phyloP scores from a whole-genome alignment of 139 green algal species.

The Diplosphaera chodatii region DNA sequence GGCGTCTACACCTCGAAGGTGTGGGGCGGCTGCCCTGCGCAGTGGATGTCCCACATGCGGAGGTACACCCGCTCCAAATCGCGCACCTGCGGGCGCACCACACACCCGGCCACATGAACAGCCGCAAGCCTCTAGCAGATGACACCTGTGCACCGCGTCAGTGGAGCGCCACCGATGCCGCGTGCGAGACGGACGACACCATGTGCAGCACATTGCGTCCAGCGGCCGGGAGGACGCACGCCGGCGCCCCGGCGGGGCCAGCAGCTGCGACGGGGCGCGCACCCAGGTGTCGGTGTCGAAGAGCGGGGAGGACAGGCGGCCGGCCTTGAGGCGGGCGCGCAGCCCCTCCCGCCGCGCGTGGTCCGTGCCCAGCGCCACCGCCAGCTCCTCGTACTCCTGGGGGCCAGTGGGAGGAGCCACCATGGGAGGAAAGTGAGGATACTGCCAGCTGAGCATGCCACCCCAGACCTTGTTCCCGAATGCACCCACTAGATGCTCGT shows the following conservation, averaged over 20 bases:
- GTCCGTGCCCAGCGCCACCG: constrained; percentile 63
- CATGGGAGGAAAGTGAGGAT: too few species aligned
- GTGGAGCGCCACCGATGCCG: too few species aligned
- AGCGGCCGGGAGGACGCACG: too few species aligned
- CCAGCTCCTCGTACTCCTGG: constrained; percentile 66
- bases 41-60: constrained; percentile 81
- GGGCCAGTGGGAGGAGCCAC: background rate
- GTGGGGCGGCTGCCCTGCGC: constrained; percentile 39
- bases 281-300: constrained; percentile 83
- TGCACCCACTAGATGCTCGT: too few species aligned
- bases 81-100: background rate
- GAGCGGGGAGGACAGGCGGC: constrained; percentile 60
- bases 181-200: too few species aligned
- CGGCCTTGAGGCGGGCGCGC: constrained; percentile 39
- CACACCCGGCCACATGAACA: too few species aligned
- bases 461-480: too few species aligned
- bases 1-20: constrained; percentile 50
- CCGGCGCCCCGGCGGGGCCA: too few species aligned
- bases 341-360: constrained; percentile 40
- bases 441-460: too few species aligned
- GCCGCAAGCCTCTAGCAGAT: too few species aligned
- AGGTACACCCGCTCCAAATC: constrained; percentile 69
- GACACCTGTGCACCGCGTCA: too few species aligned
- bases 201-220: too few species aligned
- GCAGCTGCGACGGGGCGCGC: background rate